Base-by-base conservation (phyloP, 2,329 filamentous ascomycete species). In the Meredithiella fracta region DNA sequence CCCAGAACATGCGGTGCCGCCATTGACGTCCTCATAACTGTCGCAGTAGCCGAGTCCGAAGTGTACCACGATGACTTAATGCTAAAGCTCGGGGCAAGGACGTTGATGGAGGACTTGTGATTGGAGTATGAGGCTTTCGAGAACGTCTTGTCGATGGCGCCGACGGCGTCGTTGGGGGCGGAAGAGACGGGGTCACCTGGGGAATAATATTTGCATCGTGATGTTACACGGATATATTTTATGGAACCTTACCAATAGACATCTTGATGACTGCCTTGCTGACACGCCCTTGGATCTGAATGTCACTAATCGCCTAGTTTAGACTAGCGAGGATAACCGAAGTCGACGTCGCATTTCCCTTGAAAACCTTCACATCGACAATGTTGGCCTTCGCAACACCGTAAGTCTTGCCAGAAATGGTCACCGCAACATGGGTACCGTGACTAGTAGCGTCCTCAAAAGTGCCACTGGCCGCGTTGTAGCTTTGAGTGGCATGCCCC, bases 361-460 rank as follows among this genome's bases (percentile, higher is more conserved):
- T 64, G 52, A 75, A 69, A 31, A 75, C 71, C 65, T 75, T 75
- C 58, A 74, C 70, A 25, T 69, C 69, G 17, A 74, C 62, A 6
- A 76, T 59, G 22, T 65, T 68, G 3, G 69, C 66, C 61, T 69
- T 75, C 14, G 72, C 68, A 31, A 65, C 62, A 15, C 53, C 58
- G n/a, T 54, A 58, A 11, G 51, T 51, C 17, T 40, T 31, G 7
- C 50, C 50, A 1, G 23, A 51, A 17, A 59, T 57, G 9, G 55
- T 59, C 1, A 55, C 53, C 7, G 67, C 62, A 22, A 67, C 65
- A 47, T 69, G 66, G 11, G 72, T 73, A 42, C 70, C 72, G 62
- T 74, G 72, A 37, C 71, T 70, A 56, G 64, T 59, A 37, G 64
- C 59, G 54, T 68, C 66, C n/a, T 59, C 59, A 26, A 62, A 62